Base-by-base conservation (phyloP, 2,329 filamentous ascomycete genomes). In the Coleophoma eucalyptorum region DNA sequence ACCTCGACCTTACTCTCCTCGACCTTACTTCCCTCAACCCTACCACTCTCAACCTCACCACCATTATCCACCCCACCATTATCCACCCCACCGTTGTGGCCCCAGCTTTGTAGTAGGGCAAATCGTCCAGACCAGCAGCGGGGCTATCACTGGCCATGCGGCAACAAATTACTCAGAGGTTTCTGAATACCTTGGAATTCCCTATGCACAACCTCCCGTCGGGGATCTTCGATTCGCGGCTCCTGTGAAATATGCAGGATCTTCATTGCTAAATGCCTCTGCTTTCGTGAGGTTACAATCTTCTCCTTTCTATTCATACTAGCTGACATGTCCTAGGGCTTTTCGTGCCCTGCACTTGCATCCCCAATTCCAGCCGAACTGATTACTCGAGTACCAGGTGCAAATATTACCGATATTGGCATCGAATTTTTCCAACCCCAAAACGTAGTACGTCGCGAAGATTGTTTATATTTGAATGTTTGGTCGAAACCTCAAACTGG, bases 131-230 rank as follows among this genome's bases (percentile, higher is more conserved):
- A 58, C 56, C 13, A 32, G 16, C 4, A 53, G 48, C 34, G 56
- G 56, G 12, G 21, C 49, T 4, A 46, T 59, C 7, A 32, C 38
- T 31, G 56, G 57, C 15, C 50, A 56, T 19, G 49, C 48, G 15
- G 56, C 51, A 3, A 33, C 35, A 66, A 15, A 65, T 71, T 34
- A 65, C 33, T 10, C 33, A 10, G 33, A 15, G 10, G 33, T 35
- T 10, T 35, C 10, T 35, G 33, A 35, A 15, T 35, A 35, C 33
- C 33, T 35, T 35, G 33, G 33, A 15, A 35, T 35, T 35, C 33
- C 64, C 8, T 71, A 71, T 55, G 68, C 66, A 2, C 56, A 64
- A 18, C 63, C 66, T 6, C 66, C 69, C 19, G 54, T 62, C 8
- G 68, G 65, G 1, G 58, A 68, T 11, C 58, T 63, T 35, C 62